A percentile compares a stretch with the other conserved stretches of the same genome.
Evolutionary conservation across 2,329 filamentous ascomycete genomes (phyloP).

Genomic region (Penicillium sp.): DNA sequence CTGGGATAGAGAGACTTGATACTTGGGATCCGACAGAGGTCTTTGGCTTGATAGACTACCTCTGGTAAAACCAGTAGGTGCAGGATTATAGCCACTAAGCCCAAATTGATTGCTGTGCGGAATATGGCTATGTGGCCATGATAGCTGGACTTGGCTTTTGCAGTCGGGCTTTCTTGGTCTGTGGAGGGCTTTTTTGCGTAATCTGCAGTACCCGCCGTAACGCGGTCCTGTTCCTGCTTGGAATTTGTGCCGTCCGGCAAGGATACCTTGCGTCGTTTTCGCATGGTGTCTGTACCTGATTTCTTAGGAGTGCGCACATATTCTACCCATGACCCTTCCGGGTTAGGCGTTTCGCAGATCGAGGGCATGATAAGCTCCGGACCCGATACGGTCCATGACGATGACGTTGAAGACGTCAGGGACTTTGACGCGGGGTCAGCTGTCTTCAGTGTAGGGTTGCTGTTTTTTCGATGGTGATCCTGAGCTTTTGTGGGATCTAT

Average conservation of each 20-base stretch:
- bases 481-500: constrained; percentile 1
- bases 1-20: constrained; percentile 30
- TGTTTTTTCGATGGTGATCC: constrained; percentile 4
- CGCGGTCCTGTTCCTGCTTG: background rate
- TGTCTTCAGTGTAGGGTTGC: constrained; percentile 3
- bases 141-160: constrained; percentile 4
- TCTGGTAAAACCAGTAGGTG: constrained; percentile 39
- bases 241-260: background rate
- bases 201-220: background rate
- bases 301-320: constrained; percentile 20
- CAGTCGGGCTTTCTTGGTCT: background rate
- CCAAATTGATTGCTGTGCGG: constrained; percentile 26
- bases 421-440: constrained; percentile 23
- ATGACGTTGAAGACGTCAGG: constrained; percentile 28
- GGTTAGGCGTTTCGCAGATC: constrained; percentile 36
- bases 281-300: constrained; percentile 14
- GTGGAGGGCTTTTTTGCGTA: constrained; percentile 1
- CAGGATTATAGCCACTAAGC: constrained; percentile 31
- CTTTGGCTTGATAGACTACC: constrained; percentile 33
- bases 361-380: constrained; percentile 44
- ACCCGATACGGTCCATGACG: constrained; percentile 25
- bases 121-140: constrained; percentile 3
- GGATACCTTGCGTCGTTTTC: constrained; percentile 25
- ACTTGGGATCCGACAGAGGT: constrained; percentile 26
- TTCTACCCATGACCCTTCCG: constrained; percentile 37